Evolutionary conservation across 1,284 basidiomycete species (phyloP).

Genomic region (Sporisorium iseilematis-ciliati): DNA sequence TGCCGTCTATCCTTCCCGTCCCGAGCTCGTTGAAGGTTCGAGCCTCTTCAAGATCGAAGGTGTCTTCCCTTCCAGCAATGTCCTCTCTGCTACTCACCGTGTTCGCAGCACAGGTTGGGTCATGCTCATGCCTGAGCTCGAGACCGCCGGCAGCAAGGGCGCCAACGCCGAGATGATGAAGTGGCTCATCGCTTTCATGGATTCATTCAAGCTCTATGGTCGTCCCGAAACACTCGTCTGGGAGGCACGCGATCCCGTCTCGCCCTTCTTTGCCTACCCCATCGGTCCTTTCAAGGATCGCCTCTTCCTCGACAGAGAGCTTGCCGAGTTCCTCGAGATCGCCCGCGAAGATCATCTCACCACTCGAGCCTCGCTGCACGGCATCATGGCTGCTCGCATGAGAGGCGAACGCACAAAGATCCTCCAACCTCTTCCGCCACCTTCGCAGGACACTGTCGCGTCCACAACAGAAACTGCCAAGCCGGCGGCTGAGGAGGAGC

Average conservation of each 20-base stretch:
- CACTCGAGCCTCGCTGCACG: slow-evolving; percentile 59
- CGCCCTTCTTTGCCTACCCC: slow-evolving; percentile 69
- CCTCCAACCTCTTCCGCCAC: slow-evolving; percentile 63
- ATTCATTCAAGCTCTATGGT: slow-evolving; percentile 69
- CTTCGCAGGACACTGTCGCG: slow-evolving; percentile 27
- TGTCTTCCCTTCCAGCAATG: slow-evolving; percentile 55
- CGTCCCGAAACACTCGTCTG: slow-evolving; percentile 60
- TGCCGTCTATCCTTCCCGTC: slow-evolving; percentile 67
- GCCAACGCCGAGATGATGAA: slow-evolving; percentile 84
- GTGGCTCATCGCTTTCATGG: slow-evolving; percentile 81
- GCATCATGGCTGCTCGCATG: slow-evolving; percentile 68
- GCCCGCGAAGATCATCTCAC: slow-evolving; percentile 75
- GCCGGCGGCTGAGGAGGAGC: slow-evolving; percentile 10
- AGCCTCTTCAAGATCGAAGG: slow-evolving; percentile 69
- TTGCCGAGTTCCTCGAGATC: slow-evolving; percentile 82
- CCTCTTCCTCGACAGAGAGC: slow-evolving; percentile 88
- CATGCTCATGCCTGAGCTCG: slow-evolving; percentile 70
- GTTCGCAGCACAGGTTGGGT: slow-evolving; percentile 71
- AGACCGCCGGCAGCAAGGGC: slow-evolving; percentile 78
- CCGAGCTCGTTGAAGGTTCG: slow-evolving; percentile 67
- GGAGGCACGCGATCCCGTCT: slow-evolving; percentile 72
- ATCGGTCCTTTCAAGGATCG: slow-evolving; percentile 72
- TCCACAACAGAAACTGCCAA: slow-evolving; percentile 5
- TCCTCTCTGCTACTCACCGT: slow-evolving; percentile 75
- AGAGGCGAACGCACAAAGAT: slow-evolving; percentile 66